Evolutionary conservation across 1,284 basidiomycete genomes (phyloP).

Genomic region (Ceratorhiza oryzae-sativae): DNA sequence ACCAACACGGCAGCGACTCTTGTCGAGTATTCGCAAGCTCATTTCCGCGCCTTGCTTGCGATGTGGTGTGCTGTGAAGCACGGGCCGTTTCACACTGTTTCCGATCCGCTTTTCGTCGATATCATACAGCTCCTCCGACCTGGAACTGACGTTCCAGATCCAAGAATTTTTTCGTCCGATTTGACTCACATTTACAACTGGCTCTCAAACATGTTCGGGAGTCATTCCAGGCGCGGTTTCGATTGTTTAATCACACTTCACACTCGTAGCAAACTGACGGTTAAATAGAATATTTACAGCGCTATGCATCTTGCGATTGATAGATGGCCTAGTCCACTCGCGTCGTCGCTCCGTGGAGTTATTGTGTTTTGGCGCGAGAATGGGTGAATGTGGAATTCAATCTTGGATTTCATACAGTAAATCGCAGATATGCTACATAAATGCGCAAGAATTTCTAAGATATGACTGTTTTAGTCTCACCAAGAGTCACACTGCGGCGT

Average conservation of each 20-base stretch:
- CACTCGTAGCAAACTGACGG: not conserved
- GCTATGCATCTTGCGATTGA: conserved; percentile 22
- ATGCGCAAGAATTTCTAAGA: not conserved
- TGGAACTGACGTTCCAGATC: conserved; percentile 1
- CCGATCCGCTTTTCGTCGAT: conserved; percentile 4
- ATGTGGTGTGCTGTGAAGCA: not conserved
- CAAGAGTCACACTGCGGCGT: not conserved
- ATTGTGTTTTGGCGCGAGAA: conserved; percentile 15
- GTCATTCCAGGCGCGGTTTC: not conserved
- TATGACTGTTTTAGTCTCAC: not conserved
- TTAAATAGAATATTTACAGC: not conserved
- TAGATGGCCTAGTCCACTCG: conserved; percentile 1
- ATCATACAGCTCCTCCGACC: conserved; percentile 1
- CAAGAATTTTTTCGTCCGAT: conserved; percentile 11
- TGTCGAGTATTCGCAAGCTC: not conserved
- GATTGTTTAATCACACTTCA: not conserved
- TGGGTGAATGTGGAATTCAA: not conserved
- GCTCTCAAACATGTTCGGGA: not conserved
- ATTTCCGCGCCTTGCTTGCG: not conserved
- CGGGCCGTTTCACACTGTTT: conserved; percentile 8
- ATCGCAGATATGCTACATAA: not conserved
- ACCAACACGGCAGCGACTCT: no score
- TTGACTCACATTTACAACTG: conserved; percentile 10
- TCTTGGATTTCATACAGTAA: conserved; percentile 15
- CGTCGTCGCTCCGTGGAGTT: not conserved